Evolutionary conservation across 1,139 yeast genomes (phyloP).

Genomic region (Yamadazyma atmosphaerica): DNA sequence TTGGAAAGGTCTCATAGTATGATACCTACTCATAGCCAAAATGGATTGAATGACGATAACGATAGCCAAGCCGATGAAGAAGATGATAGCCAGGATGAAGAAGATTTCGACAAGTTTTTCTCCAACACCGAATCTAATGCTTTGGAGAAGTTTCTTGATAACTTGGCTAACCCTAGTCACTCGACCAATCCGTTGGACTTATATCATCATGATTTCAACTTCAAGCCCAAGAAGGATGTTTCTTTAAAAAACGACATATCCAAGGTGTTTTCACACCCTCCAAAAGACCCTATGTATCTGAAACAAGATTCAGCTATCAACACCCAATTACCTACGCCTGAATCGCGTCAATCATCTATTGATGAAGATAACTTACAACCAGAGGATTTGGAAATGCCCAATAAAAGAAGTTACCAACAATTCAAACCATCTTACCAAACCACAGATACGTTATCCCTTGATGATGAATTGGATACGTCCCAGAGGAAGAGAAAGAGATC

Average conservation of each 20-base stretch:
- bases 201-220: conserved; percentile 25
- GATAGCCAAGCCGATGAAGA: conserved; percentile 6
- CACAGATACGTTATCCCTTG: too few species aligned
- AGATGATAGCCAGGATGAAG: conserved; percentile 18
- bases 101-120: conserved; percentile 46
- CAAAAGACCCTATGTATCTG: conserved; percentile 5
- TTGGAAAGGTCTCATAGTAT: background rate
- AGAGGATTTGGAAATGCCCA: conserved; percentile 16
- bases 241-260: conserved; percentile 31
- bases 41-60: background rate
- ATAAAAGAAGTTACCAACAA: background rate
- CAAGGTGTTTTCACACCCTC: conserved; percentile 40
- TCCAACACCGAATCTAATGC: conserved; percentile 47
- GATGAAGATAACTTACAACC: conserved; percentile 8
- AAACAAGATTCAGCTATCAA: conserved; percentile 3
- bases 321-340: conserved; percentile 41
- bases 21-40: background rate
- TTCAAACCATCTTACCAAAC: background rate
- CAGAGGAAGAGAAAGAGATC: conserved; percentile 31
- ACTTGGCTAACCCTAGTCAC: conserved; percentile 34
- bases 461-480: conserved; percentile 11
- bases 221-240: conserved; percentile 15
- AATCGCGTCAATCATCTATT: conserved; percentile 27
- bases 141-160: conserved; percentile 45
- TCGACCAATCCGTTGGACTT: conserved; percentile 31